Conservation (phyloP, 148 eudicot species). For the Suaeda aralocaspica region DNA sequence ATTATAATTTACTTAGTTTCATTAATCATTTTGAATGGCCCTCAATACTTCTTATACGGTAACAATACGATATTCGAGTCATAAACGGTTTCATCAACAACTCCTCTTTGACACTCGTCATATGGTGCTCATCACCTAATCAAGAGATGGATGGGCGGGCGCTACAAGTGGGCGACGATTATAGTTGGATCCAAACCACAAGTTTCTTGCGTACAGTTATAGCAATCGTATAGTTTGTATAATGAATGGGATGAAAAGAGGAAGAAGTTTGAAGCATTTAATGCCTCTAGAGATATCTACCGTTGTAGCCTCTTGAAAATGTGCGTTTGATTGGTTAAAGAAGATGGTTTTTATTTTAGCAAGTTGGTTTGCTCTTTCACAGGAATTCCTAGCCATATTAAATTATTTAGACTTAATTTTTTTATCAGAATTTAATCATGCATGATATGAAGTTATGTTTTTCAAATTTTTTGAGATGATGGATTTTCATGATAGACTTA, state of each 20-base stretch:
- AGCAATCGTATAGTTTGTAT: slow-evolving; percentile 36
- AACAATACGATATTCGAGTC: slow-evolving; percentile 34
- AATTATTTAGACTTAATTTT: too few relatives aligned
- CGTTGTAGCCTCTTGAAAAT: slow-evolving; percentile 37
- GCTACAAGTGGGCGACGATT: slow-evolving; percentile 64
- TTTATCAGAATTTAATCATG: too few relatives aligned
- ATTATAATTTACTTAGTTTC: too few relatives aligned
- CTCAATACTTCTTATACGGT: not conserved
- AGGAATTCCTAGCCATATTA: slow-evolving; percentile 47
- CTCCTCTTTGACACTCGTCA: slow-evolving; percentile 54
- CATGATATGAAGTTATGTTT: too few relatives aligned
- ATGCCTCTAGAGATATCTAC: slow-evolving; percentile 27
- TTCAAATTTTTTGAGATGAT: too few relatives aligned
- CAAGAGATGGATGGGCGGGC: slow-evolving; percentile 59
- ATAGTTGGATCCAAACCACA: slow-evolving; percentile 35
- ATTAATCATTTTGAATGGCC: not conserved
- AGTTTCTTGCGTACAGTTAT: slow-evolving; percentile 20
- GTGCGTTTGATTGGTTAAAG: slow-evolving; percentile 59
- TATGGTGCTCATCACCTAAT: slow-evolving; percentile 47
- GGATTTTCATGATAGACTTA: too few relatives aligned
- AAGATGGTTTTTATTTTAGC: slow-evolving; percentile 70
- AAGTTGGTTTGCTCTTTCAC: slow-evolving; percentile 38
- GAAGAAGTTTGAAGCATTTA: slow-evolving; percentile 44
- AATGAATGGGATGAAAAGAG: slow-evolving; percentile 43
- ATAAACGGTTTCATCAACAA: slow-evolving; percentile 62